Evolutionary conservation across 768 basidiomycete genomes (phyloP), one percentile per base, ranked within the genome.

Genomic region (Collybiopsis luxurians): DNA sequence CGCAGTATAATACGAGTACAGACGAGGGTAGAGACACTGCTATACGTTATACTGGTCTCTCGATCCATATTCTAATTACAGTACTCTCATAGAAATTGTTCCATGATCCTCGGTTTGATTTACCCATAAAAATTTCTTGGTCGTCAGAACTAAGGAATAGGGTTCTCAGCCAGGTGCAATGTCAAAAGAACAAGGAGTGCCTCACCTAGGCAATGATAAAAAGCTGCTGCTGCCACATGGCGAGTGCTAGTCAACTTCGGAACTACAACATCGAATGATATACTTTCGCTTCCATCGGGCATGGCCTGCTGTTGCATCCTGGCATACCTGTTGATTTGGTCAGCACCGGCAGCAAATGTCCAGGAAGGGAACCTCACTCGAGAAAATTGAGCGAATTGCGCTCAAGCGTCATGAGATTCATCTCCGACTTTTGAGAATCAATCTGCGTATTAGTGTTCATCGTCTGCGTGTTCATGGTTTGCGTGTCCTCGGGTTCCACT

Each of bases 171-270:
- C 46, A 31, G 57, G 42, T 59, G 44, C 17, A 31, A 54, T 45
- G 42, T 56, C 39, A 55, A 34, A 30, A 43, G 23, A 15, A 62
- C 70, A 34, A 23, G 28, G 54, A 38, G 51, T 34, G 13, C 68
- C 79, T 36, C 57, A 92, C 92, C 90, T 42, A 94, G 77, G 66
- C 90, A 92, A 61, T 94, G 90, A 68, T 94, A 91, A 67, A 94
- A 86, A 3, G 85, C 92, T 15, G 88, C 83, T 9, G 91, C 85
- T 10, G 89, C 92, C 36, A 93, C 87, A 65, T 86, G 89, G 10
- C 82, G 78, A 3, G 87, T 89, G 62, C 86, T 90, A 1, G 86
- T 82, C 43, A 71, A 66, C 59, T 72, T 79, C 10, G 89, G 90
- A 10, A 84, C 87, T 31, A 93, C 77, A 30, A 75, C 77, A 57